A percentile compares a stretch with the other conserved stretches of the same genome.
These are phyloP conservation scores for Seminavis robusta DNA, from an alignment of 108 stramenopile species.

Conservation along the genomic window DNA sequence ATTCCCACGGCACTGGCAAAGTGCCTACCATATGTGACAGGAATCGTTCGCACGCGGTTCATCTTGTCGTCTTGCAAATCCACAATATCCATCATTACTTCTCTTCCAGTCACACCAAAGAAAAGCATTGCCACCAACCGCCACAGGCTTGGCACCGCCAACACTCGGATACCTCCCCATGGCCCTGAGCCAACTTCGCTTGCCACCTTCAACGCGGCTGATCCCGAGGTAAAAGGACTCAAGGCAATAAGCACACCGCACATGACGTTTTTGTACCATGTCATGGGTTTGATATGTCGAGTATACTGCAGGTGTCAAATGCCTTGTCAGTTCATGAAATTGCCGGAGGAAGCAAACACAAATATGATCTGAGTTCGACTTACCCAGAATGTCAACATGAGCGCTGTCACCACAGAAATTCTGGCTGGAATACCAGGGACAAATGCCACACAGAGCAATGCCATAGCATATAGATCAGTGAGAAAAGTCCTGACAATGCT, in stretches of 20 bases:
- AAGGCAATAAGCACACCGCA: conserved; percentile 63
- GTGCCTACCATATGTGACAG: conserved; percentile 54
- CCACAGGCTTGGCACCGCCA: neutral
- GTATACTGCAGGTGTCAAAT: too few species aligned
- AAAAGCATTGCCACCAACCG: conserved; percentile 16
- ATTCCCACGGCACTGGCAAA: conserved; percentile 40
- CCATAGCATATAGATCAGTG: conserved; percentile 23
- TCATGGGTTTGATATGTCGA: conserved; percentile 64
- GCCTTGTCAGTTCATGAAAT: too few species aligned
- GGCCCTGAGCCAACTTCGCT: neutral
- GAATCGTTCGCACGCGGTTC: conserved; percentile 53
- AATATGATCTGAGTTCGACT: too few species aligned
- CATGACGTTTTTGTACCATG: conserved; percentile 73
- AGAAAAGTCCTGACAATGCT: conserved; percentile 41
- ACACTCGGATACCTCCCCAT: neutral
- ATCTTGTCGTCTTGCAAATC: conserved; percentile 49
- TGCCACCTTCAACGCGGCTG: conserved; percentile 28
- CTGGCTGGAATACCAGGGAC: conserved; percentile 56
- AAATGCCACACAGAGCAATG: conserved; percentile 38
- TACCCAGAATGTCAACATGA: conserved; percentile 62
- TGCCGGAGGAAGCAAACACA: too few species aligned
- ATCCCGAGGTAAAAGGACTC: conserved; percentile 56
- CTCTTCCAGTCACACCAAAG: conserved; percentile 40
- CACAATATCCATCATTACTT: conserved; percentile 74
- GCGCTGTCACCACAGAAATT: conserved; percentile 44